Base-by-base conservation (phyloP, 2,329 filamentous ascomycete genomes). In the Aureobasidium leucospermi region DNA sequence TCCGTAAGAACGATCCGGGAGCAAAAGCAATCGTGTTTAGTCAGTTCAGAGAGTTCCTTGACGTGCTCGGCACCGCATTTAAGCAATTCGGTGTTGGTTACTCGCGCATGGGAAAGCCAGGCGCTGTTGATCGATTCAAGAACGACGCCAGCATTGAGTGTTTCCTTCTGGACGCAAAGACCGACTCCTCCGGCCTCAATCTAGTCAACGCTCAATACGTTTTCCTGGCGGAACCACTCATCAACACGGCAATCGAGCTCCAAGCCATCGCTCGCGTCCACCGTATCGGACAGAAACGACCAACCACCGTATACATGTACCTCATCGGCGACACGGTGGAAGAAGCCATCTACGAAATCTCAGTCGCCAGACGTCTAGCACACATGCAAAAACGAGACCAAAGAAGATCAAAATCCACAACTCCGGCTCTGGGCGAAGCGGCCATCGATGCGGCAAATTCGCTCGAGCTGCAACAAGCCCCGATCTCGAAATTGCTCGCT, bases 251-350 rank as follows among this genome's bases (percentile, higher is more conserved):
- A 0, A 84, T 99, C 15, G 94, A 97, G 73, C 80, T 97, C 9
- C 94, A 99, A 72, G 93, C 92, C 13, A 96, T 97, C 68, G 92
- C 93, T 0, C 87, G 94, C 59, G 92, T 99, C 1, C 91, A 99
- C 70, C 85, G 94, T 38, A 99, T 99, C 63, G 94, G 94, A 0
- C 94, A 97, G 73, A 81, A 86, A 63, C 85, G 89, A 55, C 82
- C 89, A 64, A 99, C 94, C 0, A 96, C 90, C 0, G 91, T 97
- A 1, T 97, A 92, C 88, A 87, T 96, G 72, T 97, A 97, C 70
- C 81, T 97, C 2, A 83, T 96, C n/a, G 85, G 87, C 15, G 89
- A 88, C 55, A 96, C 93, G 0, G 90, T 97, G 0, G 94, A 99
- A 69, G 88, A 96, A 74, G 88, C 88, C 1, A 95, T 97, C 63